Conservation (phyloP, 495 filamentous ascomycete species). For the Hypoxylon intermedium region DNA sequence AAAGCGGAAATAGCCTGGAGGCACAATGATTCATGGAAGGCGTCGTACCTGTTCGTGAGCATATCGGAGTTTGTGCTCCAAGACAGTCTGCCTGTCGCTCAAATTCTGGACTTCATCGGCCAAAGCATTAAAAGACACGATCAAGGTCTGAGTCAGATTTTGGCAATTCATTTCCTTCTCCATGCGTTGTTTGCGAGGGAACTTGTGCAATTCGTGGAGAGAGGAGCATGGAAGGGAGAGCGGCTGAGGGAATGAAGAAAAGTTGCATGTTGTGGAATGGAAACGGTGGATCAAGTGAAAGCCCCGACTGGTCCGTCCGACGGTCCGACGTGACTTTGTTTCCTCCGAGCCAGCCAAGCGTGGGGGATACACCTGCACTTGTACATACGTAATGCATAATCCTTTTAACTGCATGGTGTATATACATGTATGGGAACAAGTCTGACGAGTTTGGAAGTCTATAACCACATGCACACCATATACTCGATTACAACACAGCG, state of each 20-base stretch:
- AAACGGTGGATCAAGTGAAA: conserved; percentile 2
- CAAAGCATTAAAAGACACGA: conserved; percentile 69
- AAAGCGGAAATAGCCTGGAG: conserved; percentile 32
- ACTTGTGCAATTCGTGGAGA: background rate
- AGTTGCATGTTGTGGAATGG: conserved; percentile 11
- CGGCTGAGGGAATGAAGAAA: conserved; percentile 14
- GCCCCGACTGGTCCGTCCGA: background rate
- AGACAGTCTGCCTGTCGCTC: conserved; percentile 60
- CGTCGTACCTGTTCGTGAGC: conserved; percentile 63
- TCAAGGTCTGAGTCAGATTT: conserved; percentile 56
- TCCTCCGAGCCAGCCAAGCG: too few species aligned
- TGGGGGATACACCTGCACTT: too few species aligned
- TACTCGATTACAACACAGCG: too few species aligned
- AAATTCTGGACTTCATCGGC: conserved; percentile 64
- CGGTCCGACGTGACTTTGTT: too few species aligned
- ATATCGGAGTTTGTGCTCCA: conserved; percentile 65
- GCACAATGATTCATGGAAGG: conserved; percentile 4
- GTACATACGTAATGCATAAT: too few species aligned
- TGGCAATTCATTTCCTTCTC: conserved; percentile 48
- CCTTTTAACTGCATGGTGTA: too few species aligned
- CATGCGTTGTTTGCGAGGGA: background rate
- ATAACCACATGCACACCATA: too few species aligned
- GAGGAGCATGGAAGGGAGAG: background rate
- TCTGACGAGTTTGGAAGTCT: too few species aligned
- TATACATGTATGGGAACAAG: too few species aligned